phyloP scores from a whole-genome alignment of 139 green algal species.

The Choricystis sp. region DNA sequence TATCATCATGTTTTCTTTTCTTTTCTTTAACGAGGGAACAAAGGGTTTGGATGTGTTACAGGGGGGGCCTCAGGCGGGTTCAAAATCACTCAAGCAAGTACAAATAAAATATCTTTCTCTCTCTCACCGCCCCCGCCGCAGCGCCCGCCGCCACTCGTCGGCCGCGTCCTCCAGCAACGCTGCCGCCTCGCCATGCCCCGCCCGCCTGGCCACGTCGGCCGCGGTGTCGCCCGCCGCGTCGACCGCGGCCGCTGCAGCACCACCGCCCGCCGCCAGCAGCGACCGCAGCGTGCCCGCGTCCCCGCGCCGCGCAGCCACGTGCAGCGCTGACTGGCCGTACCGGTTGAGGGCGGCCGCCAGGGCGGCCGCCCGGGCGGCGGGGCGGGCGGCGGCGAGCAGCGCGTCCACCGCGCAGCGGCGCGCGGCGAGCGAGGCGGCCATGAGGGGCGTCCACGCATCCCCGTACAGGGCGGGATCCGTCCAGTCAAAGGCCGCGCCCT shows the following conservation, averaged over 20 bases:
- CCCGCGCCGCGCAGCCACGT: constrained; percentile 49
- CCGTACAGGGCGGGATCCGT: constrained; percentile 37
- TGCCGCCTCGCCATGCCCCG: neutral
- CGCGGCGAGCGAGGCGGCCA: constrained; percentile 62
- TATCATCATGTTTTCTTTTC: too few relatives aligned
- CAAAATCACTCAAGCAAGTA: too few relatives aligned
- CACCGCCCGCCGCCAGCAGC: neutral
- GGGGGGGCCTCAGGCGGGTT: too few relatives aligned
- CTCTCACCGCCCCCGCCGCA: too few relatives aligned
- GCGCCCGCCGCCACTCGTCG: too few relatives aligned
- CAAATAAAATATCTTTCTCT: too few relatives aligned
- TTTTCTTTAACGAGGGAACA: too few relatives aligned
- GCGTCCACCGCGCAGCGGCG: constrained; percentile 12
- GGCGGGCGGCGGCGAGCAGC: neutral
- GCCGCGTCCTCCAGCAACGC: neutral
- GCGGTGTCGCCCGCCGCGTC: neutral
- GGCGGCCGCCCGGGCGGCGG: constrained; percentile 1
- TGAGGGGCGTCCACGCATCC: constrained; percentile 77
- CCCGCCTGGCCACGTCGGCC: too few relatives aligned
- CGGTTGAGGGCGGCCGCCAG: constrained; percentile 27
- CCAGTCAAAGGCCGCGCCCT: constrained; percentile 32
- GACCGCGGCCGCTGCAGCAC: neutral
- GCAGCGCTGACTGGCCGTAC: constrained; percentile 45
- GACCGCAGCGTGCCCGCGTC: neutral
- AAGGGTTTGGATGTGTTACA: too few relatives aligned